Base-by-base conservation (phyloP, 371 early-diverging fungal genomes). In the Apophysomyces variabilis region DNA sequence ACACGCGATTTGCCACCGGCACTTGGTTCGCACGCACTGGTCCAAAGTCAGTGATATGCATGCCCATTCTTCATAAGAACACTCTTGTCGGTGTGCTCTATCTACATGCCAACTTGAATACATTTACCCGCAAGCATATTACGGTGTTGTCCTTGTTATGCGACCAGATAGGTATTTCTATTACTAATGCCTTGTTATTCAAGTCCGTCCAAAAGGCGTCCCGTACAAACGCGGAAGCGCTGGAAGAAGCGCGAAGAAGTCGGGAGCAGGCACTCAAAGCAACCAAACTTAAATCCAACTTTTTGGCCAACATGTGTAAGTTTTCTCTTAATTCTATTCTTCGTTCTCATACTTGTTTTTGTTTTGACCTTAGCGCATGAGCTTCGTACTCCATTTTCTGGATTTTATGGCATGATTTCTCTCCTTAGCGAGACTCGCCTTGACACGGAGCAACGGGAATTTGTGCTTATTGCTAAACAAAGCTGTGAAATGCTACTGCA, bases 91-190 rank as follows among this genome's bases (percentile, higher is more conserved):
- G 87, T 6, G 83, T 84, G 0, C 66, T 87, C 4, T 87, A 87
- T 63, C 76, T 87, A 50, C 83, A 87, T 21, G 85, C 83, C 4
- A 84, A 79, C 1, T 66, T 80, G n/a, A 76, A 82, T 16, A 78
- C 85, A 4, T 85, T 87, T 67, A 84, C 87, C 0, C 78, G 72
- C 64, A 83, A 83, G 44, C 76, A 85, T 54, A 72, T 82, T 62
- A 72, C 83, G 35, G 87, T 87, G 0, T 74, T 87, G 56, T 75
- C 82, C n/a, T 66, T 87, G 14, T 47, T 87, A 13, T 85, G 85
- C n/a, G 84, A 87, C 57, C 85, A 85, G 58, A 75, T 87, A n/a
- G 87, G 85, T 36, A 87, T 85, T 58, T 87, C 87, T 2, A 80
- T 87, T 58, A 87, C 87, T 32, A 87, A 87, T 60, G 87, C 87